A percentile compares a stretch with the other conserved stretches of the same genome.
phyloP scores from a whole-genome alignment of 371 early-diverging fungal genomes.

The Saksenaea oblongispora region DNA sequence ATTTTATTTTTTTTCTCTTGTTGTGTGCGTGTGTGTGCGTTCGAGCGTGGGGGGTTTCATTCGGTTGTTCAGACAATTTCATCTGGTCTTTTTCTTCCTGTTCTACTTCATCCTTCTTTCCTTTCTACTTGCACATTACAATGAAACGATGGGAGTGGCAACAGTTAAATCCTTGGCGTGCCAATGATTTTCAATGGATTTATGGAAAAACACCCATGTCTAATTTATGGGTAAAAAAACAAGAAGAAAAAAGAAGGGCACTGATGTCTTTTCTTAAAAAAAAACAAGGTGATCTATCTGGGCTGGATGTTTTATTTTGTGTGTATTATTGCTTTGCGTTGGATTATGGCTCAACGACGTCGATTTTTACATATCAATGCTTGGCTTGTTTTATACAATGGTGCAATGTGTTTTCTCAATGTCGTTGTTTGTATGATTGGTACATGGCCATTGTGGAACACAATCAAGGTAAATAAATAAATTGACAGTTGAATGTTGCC shows the following conservation, averaged over 20 bases:
- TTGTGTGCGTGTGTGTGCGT: background rate
- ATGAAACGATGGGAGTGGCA: conserved; percentile 6
- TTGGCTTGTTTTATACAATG: conserved; percentile 10
- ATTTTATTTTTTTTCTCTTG: too few relatives aligned
- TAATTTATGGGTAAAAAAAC: conserved; percentile 8
- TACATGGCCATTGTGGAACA: conserved; percentile 8
- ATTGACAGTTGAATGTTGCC: background rate
- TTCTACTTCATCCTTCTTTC: background rate
- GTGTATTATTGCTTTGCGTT: conserved; percentile 17
- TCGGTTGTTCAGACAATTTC: background rate
- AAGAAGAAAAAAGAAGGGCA: background rate
- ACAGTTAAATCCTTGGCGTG: conserved; percentile 1
- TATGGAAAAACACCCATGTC: conserved; percentile 24
- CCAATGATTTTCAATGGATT: conserved; percentile 16
- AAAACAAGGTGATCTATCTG: conserved; percentile 12
- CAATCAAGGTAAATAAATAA: conserved; percentile 13
- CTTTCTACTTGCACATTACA: background rate
- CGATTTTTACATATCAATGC: conserved; percentile 8
- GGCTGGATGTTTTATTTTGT: conserved; percentile 22
- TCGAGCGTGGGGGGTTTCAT: background rate
- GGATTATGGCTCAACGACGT: conserved; percentile 27
- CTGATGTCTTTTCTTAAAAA: background rate
- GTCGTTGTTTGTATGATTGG: conserved; percentile 6
- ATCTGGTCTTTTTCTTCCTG: background rate
- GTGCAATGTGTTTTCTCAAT: conserved; percentile 9